Conservation (phyloP, 352 stramenopile genomes). For the Saprolegnia parasitica region DNA sequence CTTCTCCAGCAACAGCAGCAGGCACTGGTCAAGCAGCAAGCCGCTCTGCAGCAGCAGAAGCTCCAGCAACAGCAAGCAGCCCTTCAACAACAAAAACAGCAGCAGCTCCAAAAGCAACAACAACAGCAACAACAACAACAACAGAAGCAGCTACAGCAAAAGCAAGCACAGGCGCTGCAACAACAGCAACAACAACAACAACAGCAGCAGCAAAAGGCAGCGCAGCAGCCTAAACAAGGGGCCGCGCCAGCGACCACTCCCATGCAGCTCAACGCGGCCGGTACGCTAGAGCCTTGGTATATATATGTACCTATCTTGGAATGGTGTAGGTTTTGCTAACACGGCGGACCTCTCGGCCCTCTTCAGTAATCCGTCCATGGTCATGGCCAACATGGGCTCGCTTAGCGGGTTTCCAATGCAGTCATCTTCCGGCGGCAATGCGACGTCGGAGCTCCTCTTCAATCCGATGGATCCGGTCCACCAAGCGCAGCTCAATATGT, state of each 20-base stretch:
- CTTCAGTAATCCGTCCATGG: neutral
- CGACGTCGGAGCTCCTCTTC: neutral
- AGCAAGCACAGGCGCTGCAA: slow-evolving; percentile 20
- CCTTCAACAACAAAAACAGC: slow-evolving; percentile 22
- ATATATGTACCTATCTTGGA: neutral
- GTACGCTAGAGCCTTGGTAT: neutral
- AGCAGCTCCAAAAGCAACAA: slow-evolving; percentile 34
- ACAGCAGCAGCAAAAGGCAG: slow-evolving; percentile 30
- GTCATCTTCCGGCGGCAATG: neutral
- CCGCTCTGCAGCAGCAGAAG: slow-evolving; percentile 31
- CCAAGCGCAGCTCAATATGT: neutral
- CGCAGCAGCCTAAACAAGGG: slow-evolving; percentile 28
- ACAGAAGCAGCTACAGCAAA: slow-evolving; percentile 29
- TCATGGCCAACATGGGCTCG: neutral
- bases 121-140: slow-evolving; percentile 32
- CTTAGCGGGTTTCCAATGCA: neutral
- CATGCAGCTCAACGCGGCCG: slow-evolving; percentile 2
- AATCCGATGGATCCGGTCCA: neutral
- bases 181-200: slow-evolving; percentile 28
- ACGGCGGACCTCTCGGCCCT: neutral
- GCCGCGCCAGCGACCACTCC: slow-evolving; percentile 4
- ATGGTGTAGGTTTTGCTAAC: neutral
- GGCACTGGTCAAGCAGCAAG: slow-evolving; percentile 21
- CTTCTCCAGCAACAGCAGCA: slow-evolving; percentile 23
- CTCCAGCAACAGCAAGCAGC: slow-evolving; percentile 30